Percentiles rank a stretch among this genome's conserved stretches.
Conservation (phyloP, 116 monocot species). For the Zostera marina region DNA sequence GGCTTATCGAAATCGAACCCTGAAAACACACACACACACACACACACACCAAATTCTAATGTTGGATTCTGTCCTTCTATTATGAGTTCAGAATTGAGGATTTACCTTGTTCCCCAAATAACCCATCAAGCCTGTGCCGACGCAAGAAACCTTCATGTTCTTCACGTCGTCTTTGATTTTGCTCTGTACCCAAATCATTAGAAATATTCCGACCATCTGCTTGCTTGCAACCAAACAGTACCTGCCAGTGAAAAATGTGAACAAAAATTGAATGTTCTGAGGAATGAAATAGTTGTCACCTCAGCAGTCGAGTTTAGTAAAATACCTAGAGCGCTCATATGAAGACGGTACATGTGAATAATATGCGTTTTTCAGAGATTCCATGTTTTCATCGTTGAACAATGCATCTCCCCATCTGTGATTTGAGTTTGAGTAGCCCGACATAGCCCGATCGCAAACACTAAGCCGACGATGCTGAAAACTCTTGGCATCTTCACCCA, state of each 20-base stretch:
- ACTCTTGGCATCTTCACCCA: slow-evolving; percentile 33
- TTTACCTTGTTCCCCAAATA: slow-evolving; percentile 92
- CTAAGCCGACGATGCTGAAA: slow-evolving; percentile 27
- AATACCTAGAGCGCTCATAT: too few relatives aligned
- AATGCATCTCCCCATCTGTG: slow-evolving; percentile 38
- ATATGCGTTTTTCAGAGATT: slow-evolving; percentile 20
- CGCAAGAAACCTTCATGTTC: slow-evolving; percentile 59
- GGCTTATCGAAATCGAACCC: slow-evolving; percentile 69
- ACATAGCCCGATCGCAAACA: slow-evolving; percentile 43
- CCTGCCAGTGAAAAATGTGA: not conserved
- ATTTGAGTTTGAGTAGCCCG: slow-evolving; percentile 39
- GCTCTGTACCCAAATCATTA: slow-evolving; percentile 67
- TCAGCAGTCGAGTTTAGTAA: too few relatives aligned
- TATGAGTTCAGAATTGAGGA: not conserved
- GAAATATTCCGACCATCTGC: slow-evolving; percentile 85
- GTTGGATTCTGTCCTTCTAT: not conserved
- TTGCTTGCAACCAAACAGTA: slow-evolving; percentile 55
- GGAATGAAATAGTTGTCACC: too few relatives aligned
- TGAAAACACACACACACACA: slow-evolving; percentile 1
- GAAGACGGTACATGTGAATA: slow-evolving; percentile 32
- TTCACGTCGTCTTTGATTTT: slow-evolving; percentile 24
- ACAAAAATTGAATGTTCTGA: too few relatives aligned
- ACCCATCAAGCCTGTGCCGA: slow-evolving; percentile 76
- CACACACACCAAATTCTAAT: not conserved
- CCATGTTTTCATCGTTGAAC: slow-evolving; percentile 49